Evolutionary conservation across 306 rosid species (phyloP), one percentile per base, ranked within the genome.

Genomic region (Morella rubra): DNA sequence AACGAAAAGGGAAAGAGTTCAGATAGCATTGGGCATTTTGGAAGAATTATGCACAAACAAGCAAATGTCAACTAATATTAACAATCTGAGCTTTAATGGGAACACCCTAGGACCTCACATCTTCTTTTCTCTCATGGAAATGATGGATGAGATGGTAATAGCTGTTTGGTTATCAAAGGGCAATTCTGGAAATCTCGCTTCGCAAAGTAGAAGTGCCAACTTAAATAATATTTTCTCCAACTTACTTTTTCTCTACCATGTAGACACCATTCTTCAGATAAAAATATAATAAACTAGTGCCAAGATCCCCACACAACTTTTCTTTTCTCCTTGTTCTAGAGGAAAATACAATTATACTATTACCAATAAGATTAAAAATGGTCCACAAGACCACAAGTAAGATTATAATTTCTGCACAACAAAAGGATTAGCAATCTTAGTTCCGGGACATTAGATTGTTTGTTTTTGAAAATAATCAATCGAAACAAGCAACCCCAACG

Each of bases 11-110:
- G 71, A 18, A 65, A 42, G 22, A 65, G 15, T 42, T n/a, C 71
- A 13, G 27, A 61, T 13, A 61, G 16, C 68, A 61, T 32, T 14
- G 32, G 44, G 68, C 0, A 0, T 32, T 61, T 18, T 27, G 68
- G 44, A 60, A 60, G 65, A 61, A 24, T 61, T 27, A 9, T 61
- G 44, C 68, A 61, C 68, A 61, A 61, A 61, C n/a, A 32, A 61
- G 68, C 68, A 1, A 14, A 61, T 61, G 68, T 15, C 44, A 61
- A 61, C 68, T 13, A 32, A 37, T 61, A 58, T 58, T 19, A 9
- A 58, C 65, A n/a, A 32, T 32, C 44, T 32, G n/a, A 32, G 32
- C 32, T 32, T 32, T 27, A 1, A 61, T 32, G 32, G 13, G 44
- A 10, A n/a, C 42, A 12, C 19, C n/a, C 68, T 61, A 61, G 27